These are phyloP conservation scores for Microdochium nivale DNA, from an alignment of 2,329 filamentous ascomycete species.

Conservation along the genomic window DNA sequence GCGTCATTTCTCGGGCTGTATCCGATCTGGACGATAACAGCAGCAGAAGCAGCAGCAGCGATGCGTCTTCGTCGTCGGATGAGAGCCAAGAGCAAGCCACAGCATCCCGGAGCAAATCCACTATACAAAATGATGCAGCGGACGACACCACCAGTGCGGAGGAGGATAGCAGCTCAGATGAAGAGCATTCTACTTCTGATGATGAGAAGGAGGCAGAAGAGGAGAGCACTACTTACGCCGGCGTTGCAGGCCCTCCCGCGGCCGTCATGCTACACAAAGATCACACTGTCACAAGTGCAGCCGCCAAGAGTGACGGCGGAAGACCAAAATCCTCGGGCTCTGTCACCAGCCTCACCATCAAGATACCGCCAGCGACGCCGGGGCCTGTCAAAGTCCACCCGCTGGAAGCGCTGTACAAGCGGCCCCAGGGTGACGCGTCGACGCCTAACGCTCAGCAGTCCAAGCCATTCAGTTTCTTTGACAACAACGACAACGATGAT, in stretches of 20 bases:
- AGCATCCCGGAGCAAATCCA: conserved; percentile 12
- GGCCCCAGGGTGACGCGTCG: conserved; percentile 37
- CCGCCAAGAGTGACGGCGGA: conserved; percentile 19
- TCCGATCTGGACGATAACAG: conserved; percentile 24
- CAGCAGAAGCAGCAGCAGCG: conserved; percentile 30
- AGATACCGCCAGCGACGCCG: conserved; percentile 40
- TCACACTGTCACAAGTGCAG: conserved; percentile 10
- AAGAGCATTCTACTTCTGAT: conserved; percentile 6
- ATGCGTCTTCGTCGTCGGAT: conserved; percentile 24
- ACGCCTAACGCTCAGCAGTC: conserved; percentile 32
- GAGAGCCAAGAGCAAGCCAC: conserved; percentile 20
- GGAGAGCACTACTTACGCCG: conserved; percentile 7
- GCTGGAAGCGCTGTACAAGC: conserved; percentile 87
- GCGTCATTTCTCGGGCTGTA: conserved; percentile 5
- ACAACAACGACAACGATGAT: conserved; percentile 35
- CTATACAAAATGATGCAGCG: conserved; percentile 14
- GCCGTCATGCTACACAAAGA: too few species aligned
- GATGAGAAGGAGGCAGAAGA: conserved; percentile 3
- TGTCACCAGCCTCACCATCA: conserved; percentile 42
- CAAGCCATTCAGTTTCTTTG: conserved; percentile 74
- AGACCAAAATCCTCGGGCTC: conserved; percentile 43
- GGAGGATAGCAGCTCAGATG: conserved; percentile 13
- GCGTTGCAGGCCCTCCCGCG: conserved; percentile 13
- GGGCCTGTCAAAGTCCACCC: conserved; percentile 60
- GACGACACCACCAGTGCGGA: conserved; percentile 1